Base-by-base conservation (phyloP, 257 asterid genomes). In the Nicotiana obtusifolia region DNA sequence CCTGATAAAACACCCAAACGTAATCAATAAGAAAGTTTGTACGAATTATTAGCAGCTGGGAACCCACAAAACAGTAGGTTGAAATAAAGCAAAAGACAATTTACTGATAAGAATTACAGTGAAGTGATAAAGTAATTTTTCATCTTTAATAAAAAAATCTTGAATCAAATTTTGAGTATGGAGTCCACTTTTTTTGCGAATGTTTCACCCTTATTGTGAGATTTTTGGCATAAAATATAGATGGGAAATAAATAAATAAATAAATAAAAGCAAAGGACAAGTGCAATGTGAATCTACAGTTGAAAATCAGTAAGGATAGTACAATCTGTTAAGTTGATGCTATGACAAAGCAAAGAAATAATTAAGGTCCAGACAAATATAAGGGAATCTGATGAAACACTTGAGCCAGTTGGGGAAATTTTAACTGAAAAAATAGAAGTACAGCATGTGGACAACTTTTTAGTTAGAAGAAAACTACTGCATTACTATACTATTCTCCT, bases 371-470 rank as follows among this genome's bases (percentile, higher is more conserved):
- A 61, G 75, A 61, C 75, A 79, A 61, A 61, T 35, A n/a, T 78
- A 60, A 24, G 61, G 82, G 75, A 79, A 79, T 79, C 82, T 79
- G 17, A 37, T 79, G 60, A 79, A 79, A 37, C 37, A 37, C 69
- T 79, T n/a, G 31, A 61, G 75, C 57, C 26, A 79, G 57, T 37
- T 79, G 31, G 17, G 57, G 41, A 79, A n/a, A 33, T 79, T 79
- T 33, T 61, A 79, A 61, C 56, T 52, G 31, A 79, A 60, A 79
- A 54, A 16, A 60, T n/a, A 60, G 30, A 44, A 79, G 82, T 61
- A 79, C 60, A 24, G 7, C 41, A 73, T 24, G 24, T 0, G n/a
- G 79, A 73, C 61, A 47, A 73, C 47, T 73, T 19, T 47, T 73
- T 73, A 22, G 5, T 44, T 73, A 20, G n/a, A 19, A 77, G 33